Base-by-base conservation (phyloP, 345 rosid genomes). In the Populus alba region DNA sequence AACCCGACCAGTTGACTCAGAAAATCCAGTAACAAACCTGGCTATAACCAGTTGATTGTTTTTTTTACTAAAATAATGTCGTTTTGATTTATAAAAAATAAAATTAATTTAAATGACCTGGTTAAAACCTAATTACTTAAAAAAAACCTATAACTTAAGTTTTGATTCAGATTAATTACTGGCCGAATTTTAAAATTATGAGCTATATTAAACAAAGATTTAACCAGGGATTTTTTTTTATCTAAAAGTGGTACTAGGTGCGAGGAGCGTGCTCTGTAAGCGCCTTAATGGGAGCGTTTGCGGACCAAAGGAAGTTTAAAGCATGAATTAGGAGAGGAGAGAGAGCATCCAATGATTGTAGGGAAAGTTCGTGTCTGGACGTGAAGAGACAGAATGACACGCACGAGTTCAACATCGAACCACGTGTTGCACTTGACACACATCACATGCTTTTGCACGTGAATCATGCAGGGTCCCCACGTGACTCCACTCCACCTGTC, bases 301-400 rank as follows among this genome's bases (percentile, higher is more conserved):
- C 3, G 38, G 35, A 66, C 69, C 18, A 33, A 18, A 13, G 5
- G 6, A 2, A 20, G n/a, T 6, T 53, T 17, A 18, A 23, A 66
- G 69, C 20, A 66, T 31, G 38, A 31, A 66, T 10, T 12, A 15
- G 45, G 27, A 63, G 16, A 29, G 4, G 22, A 47, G 1, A 47
- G 76, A 70, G 81, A 76, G 87, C 65, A 73, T 77, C 81, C 83
- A 85, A 87, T 87, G 85, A 83, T 83, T 85, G 86, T 67, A 35
- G 68, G 61, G 70, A 79, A 66, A 77, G 83, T 41, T 78, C 47
- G 79, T 85, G 87, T 83, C 83, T 73, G 82, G 81, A 70, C 74
- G 65, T 25, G 81, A 41, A 75, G 82, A 43, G 83, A 83, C 89
- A 87, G 41, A 18, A 78, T 45, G 81, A 79, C 85, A 75, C 77